Evolutionary conservation across 495 filamentous ascomycete genomes (phyloP).

Genomic region (Hyaloscypha variabilis): DNA sequence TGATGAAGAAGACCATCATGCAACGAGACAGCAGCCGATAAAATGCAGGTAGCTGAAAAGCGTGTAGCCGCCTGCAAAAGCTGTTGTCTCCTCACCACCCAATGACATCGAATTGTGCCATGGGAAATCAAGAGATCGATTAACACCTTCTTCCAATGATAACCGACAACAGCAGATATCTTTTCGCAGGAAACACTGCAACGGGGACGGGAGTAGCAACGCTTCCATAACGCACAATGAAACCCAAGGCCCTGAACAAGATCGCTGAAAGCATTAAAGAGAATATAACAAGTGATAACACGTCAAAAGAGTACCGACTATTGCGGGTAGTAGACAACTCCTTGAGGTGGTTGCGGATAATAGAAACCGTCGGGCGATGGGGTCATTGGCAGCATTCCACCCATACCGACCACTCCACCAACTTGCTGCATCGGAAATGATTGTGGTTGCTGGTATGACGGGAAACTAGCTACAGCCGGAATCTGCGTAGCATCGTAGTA

Average conservation of each 20-base stretch:
- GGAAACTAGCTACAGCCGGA: slow-evolving; percentile 51
- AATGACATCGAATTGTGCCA: slow-evolving; percentile 7
- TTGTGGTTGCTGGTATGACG: slow-evolving; percentile 50
- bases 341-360: slow-evolving; percentile 63
- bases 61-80: slow-evolving; percentile 20
- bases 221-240: slow-evolving; percentile 35
- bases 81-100: slow-evolving; percentile 1
- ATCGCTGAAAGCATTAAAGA: slow-evolving; percentile 36
- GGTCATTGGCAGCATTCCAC: slow-evolving; percentile 69
- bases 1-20: slow-evolving; percentile 32
- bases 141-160: slow-evolving; percentile 18
- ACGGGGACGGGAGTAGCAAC: slow-evolving; percentile 27
- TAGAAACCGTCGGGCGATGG: slow-evolving; percentile 71
- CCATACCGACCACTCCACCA: slow-evolving; percentile 68
- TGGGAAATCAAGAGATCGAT: slow-evolving; percentile 20
- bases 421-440: slow-evolving; percentile 41
- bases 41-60: slow-evolving; percentile 29
- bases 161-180: slow-evolving; percentile 25
- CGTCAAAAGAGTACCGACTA: slow-evolving; percentile 32
- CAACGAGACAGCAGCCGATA: slow-evolving; percentile 22
- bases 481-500: slow-evolving; percentile 84
- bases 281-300: slow-evolving; percentile 29
- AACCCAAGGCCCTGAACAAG: slow-evolving; percentile 31
- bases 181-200: slow-evolving; percentile 25
- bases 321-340: slow-evolving; percentile 71